These are phyloP conservation scores for Fusarium longipes DNA, from an alignment of 2,329 filamentous ascomycete species.

Conservation along the genomic window DNA sequence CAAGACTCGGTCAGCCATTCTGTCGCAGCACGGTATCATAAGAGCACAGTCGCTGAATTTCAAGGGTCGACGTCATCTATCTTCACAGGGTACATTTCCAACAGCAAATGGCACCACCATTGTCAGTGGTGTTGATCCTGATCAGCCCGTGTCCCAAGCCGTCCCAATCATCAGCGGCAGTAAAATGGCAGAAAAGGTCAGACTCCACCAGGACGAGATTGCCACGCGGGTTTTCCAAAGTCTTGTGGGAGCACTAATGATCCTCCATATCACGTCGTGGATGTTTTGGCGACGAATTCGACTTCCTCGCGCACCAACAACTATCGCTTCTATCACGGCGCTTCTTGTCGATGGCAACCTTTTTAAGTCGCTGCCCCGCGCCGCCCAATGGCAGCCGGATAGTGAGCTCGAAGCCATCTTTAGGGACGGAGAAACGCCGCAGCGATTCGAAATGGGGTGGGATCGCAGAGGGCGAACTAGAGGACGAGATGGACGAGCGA, in stretches of 20 bases:
- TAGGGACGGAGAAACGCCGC: constrained; percentile 18
- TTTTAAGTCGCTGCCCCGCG: constrained; percentile 41
- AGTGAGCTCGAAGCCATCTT: constrained; percentile 35
- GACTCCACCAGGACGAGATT: constrained; percentile 47
- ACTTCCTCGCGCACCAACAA: constrained; percentile 49
- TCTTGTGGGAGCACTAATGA: constrained; percentile 47
- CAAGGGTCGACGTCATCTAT: constrained; percentile 43
- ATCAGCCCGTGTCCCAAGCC: constrained; percentile 39
- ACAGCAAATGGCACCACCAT: constrained; percentile 32
- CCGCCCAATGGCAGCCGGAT: constrained; percentile 43
- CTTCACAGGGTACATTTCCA: constrained; percentile 36
- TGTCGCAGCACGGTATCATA: constrained; percentile 52
- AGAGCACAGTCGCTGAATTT: constrained; percentile 51
- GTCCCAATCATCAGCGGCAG: constrained; percentile 40
- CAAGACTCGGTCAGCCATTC: constrained; percentile 49
- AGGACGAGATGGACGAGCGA: constrained; percentile 28
- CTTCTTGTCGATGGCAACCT: constrained; percentile 54
- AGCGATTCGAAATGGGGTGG: constrained; percentile 40
- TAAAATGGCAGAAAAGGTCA: constrained; percentile 26
- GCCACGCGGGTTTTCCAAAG: constrained; percentile 52
- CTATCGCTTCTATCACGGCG: constrained; percentile 53
- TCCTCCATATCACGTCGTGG: constrained; percentile 47
- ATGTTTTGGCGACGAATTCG: constrained; percentile 40
- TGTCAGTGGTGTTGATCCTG: constrained; percentile 39
- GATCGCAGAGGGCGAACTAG: constrained; percentile 17